Base-by-base conservation (phyloP, 257 asterid genomes). In the Verbena officinalis region DNA sequence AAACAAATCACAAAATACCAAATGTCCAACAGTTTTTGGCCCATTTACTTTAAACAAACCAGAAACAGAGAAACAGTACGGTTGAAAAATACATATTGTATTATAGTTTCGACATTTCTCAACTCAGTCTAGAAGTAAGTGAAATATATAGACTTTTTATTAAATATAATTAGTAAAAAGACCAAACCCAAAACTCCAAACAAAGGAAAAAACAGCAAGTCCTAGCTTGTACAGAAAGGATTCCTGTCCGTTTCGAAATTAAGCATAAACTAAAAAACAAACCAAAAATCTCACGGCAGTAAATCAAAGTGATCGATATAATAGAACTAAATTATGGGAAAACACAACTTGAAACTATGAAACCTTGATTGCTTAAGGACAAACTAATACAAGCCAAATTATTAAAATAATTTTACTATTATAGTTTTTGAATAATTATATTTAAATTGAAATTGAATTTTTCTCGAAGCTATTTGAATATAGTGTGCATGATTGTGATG, bases 321-420 rank as follows among this genome's bases (percentile, higher is more conserved):
- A n/a, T n/a, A n/a, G 11, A 9, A 39, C 50, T 51, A 44, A 62
- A 52, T 21, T 60, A 30, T 60, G 31, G 53, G 44, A 39, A 31
- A 62, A 60, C 33, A 10, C 33, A 27, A 27, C 5, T 27, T 27
- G 5, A 27, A 27, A 2, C 9, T 20, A 42, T 45, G 51, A 55
- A 69, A 45, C 68, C 77, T 70, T 64, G 76, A 73, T 54, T 68
- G 55, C 50, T 68, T 60, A 52, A 48, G 55, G 88, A 83, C 94
- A 81, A 77, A 59, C 33, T 44, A 65, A 62, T 74, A 71, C 48
- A 59, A 19, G 75, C 78, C 84, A 76, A 82, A 59, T 59, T 33
- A 27, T 27, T 27, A n/a, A n/a, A n/a, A n/a, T n/a, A n/a, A n/a
- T n/a, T n/a, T n/a, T n/a, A n/a, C n/a, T n/a, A n/a, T n/a, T n/a